Conservation (phyloP, 768 basidiomycete genomes). For the Infundibulicybe gibba region DNA sequence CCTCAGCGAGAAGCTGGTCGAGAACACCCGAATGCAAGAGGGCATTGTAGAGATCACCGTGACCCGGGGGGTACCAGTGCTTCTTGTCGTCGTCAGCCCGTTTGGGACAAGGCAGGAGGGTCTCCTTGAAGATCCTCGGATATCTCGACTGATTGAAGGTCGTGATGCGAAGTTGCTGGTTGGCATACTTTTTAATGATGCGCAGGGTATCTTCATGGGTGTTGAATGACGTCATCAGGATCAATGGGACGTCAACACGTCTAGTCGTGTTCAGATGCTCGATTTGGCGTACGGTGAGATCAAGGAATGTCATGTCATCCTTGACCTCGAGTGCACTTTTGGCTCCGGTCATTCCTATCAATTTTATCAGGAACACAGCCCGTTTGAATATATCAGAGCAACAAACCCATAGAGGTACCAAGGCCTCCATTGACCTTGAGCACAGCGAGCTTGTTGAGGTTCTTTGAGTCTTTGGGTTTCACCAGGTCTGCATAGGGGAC, state of each 20-base stretch:
- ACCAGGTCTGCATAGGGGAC: constrained; percentile 77
- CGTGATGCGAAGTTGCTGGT: constrained; percentile 91
- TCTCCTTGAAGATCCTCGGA: constrained; percentile 89
- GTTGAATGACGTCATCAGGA: constrained; percentile 99
- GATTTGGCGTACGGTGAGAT: constrained; percentile 91
- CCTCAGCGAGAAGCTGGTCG: constrained; percentile 83
- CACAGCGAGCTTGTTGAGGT: constrained; percentile 90
- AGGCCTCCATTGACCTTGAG: constrained; percentile 95
- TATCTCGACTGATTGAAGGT: constrained; percentile 94
- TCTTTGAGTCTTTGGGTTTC: constrained; percentile 49
- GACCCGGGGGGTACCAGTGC: constrained; percentile 96
- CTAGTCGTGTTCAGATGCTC: constrained; percentile 89
- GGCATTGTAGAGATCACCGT: constrained; percentile 95
- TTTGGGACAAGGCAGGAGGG: constrained; percentile 79
- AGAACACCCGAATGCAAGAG: constrained; percentile 87
- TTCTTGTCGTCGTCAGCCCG: constrained; percentile 80
- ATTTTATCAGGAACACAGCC: background rate
- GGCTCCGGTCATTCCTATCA: constrained; percentile 73
- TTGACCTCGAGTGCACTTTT: constrained; percentile 96
- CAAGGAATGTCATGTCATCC: constrained; percentile 97
- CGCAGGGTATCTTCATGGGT: constrained; percentile 95
- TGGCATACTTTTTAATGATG: constrained; percentile 95
- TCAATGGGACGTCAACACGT: constrained; percentile 90
- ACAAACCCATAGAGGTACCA: constrained; percentile 82
- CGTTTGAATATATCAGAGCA: background rate